Percentiles rank a stretch among this genome's conserved stretches.
Evolutionary conservation across 495 filamentous ascomycete genomes (phyloP).

Genomic region (Neurospora sp.): DNA sequence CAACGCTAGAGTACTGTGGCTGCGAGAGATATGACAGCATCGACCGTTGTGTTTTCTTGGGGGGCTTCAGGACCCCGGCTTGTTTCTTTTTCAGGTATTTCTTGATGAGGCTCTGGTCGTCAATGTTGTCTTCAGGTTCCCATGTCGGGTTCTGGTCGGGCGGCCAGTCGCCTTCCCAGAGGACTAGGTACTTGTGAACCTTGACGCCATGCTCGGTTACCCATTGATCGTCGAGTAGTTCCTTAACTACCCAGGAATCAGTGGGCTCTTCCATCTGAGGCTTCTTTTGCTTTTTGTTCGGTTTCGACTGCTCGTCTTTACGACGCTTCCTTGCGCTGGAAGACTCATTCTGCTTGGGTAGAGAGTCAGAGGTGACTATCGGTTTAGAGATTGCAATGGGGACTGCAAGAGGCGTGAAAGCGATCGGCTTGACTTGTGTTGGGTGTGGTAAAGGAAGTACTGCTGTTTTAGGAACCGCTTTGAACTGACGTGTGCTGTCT

Average conservation of each 20-base stretch:
- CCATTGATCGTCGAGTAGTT: constrained; percentile 25
- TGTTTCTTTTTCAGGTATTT: constrained; percentile 23
- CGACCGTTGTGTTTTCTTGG: constrained; percentile 5
- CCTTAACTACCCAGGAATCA: constrained; percentile 27
- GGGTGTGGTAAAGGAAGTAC: not conserved
- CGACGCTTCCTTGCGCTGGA: not conserved
- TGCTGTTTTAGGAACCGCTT: not conserved
- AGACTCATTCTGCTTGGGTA: not conserved
- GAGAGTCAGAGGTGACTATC: not conserved
- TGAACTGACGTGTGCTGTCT: not conserved
- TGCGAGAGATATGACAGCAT: constrained; percentile 6
- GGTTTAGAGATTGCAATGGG: not conserved
- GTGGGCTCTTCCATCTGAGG: not conserved
- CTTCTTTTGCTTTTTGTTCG: constrained; percentile 5
- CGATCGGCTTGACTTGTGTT: not conserved
- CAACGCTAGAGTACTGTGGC: constrained; percentile 27
- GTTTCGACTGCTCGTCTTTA: not conserved
- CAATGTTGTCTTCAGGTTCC: constrained; percentile 36
- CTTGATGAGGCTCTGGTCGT: constrained; percentile 15
- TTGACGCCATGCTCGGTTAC: constrained; percentile 11
- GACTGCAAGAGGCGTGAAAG: not conserved
- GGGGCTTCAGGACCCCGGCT: constrained; percentile 7
- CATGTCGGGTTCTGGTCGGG: constrained; percentile 35
- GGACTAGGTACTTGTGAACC: constrained; percentile 30
- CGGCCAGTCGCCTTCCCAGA: constrained; percentile 40